Evolutionary conservation across 2,329 filamentous ascomycete species (phyloP), one percentile per base, ranked within the genome.

Genomic region (Fusarium sp.): DNA sequence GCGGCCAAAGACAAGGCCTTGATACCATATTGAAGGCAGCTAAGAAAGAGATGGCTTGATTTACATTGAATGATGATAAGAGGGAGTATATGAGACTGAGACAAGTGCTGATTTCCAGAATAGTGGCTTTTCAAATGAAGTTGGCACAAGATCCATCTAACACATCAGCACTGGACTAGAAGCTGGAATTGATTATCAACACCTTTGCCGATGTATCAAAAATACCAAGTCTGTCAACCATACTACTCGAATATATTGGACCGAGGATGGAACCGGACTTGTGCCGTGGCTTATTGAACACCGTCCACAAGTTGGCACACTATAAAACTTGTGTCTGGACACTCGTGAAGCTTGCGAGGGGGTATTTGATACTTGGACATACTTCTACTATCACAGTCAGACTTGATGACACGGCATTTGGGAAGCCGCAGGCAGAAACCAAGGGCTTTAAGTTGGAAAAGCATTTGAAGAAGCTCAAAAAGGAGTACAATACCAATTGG

Each of bases 271-370:
- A 69, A 7, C 61, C 68, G 4, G 7, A 5, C 13, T 44, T 38
- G n/a, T 39, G 55, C 11, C 22, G 46, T 7, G 47, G 49, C 6
- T 27, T 76, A 9, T 31, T 73, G 27, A 65, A 68, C 20, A 70
- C 46, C 17, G 62, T 71, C 11, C 52, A 47, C 14, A 75, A 76
- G 54, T 39, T 76, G 25, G 70, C 60, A n/a, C 52, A 52, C 17
- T 75, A 75, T 22, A 54, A 61, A 22, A 61, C 42, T 13, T 70
- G 65, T 20, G 71, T 68, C 4, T 39, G n/a, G 13, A 65, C 33
- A 1, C 36, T 74, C 4, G n/a, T 52, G 4, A 61, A 65, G 13
- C 59, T 75, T 8, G 49, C 68, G 9, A 68, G 27, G 17, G 27
- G 15, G 18, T 42, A 59, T 17, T 4, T 25, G 1, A 33, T 22